These are phyloP conservation scores for Hanseniaspora pseudoguilliermondii DNA, from an alignment of 805 yeast genomes.

Conservation along the genomic window DNA sequence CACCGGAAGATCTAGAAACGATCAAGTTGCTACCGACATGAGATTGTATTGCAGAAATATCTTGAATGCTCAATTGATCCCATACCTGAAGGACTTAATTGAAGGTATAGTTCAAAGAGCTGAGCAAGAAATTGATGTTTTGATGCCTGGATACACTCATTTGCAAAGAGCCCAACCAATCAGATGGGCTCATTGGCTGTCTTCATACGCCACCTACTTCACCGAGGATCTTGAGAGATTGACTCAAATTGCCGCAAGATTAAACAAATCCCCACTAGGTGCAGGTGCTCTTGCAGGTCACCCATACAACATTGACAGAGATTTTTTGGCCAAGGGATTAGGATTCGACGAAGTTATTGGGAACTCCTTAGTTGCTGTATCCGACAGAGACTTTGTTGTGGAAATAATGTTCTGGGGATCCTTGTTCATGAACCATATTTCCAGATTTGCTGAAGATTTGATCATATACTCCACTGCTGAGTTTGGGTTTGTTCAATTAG, in stretches of 20 bases:
- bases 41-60: slow-evolving; percentile 80
- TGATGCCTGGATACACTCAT: slow-evolving; percentile 99
- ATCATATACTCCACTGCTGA: slow-evolving; percentile 95
- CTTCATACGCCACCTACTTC: slow-evolving; percentile 88
- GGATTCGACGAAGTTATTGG: slow-evolving; percentile 84
- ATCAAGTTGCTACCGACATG: slow-evolving; percentile 99
- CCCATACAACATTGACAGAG: slow-evolving; percentile 97
- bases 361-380: slow-evolving; percentile 89
- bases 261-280: slow-evolving; percentile 85
- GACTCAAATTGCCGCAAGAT: slow-evolving; percentile 63
- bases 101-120: slow-evolving; percentile 62
- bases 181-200: slow-evolving; percentile 96
- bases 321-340: slow-evolving; percentile 64
- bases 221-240: slow-evolving; percentile 81
- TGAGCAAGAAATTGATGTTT: slow-evolving; percentile 68
- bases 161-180: slow-evolving; percentile 99
- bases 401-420: slow-evolving; percentile 94
- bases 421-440: slow-evolving; percentile 86
- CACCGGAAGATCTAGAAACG: slow-evolving; percentile 98
- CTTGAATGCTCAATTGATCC: slow-evolving; percentile 43
- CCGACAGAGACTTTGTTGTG: slow-evolving; percentile 94
- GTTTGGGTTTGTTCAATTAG: slow-evolving; percentile 83
- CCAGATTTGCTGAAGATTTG: slow-evolving; percentile 87
- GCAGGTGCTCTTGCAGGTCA: slow-evolving; percentile 98
- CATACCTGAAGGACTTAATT: slow-evolving; percentile 49